Percentiles rank a stretch among this genome's conserved stretches.
phyloP scores from a whole-genome alignment of 1,139 yeast species.

The Pichia kudriavzevii region DNA sequence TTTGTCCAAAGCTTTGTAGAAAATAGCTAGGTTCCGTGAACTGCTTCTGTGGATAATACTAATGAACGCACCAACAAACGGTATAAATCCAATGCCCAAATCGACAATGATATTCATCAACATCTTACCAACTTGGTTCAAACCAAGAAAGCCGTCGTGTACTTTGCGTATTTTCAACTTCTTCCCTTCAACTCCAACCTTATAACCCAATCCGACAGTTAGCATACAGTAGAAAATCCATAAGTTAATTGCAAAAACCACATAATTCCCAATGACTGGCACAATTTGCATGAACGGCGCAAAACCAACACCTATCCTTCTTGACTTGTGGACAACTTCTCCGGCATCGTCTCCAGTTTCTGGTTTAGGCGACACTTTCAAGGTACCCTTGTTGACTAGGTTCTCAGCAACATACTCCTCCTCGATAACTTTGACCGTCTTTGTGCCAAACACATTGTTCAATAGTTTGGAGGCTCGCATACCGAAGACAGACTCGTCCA shows the following conservation, averaged over 20 bases:
- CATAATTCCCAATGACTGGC: conserved; percentile 35
- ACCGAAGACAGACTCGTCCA: conserved; percentile 62
- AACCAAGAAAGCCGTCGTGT: conserved; percentile 1
- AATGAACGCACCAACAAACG: conserved; percentile 63
- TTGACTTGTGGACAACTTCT: conserved; percentile 1
- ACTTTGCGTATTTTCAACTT: neutral
- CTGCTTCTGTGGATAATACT: conserved; percentile 68
- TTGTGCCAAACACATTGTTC: conserved; percentile 9
- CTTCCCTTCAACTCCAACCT: conserved; percentile 22
- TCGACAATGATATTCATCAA: conserved; percentile 55
- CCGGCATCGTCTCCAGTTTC: neutral
- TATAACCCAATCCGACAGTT: conserved; percentile 41
- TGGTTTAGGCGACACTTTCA: neutral
- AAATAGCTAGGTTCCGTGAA: conserved; percentile 43
- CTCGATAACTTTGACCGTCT: neutral
- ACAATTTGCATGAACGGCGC: conserved; percentile 61
- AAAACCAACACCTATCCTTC: conserved; percentile 50
- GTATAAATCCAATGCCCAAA: conserved; percentile 62
- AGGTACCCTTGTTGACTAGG: neutral
- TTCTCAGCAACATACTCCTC: conserved; percentile 2
- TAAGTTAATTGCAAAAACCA: conserved; percentile 34
- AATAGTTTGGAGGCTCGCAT: conserved; percentile 23
- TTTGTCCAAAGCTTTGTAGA: conserved; percentile 11
- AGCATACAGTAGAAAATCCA: conserved; percentile 44
- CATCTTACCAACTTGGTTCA: conserved; percentile 41